phyloP scores from a whole-genome alignment of 2,329 filamentous ascomycete species.

The Ascochyta koolunga region DNA sequence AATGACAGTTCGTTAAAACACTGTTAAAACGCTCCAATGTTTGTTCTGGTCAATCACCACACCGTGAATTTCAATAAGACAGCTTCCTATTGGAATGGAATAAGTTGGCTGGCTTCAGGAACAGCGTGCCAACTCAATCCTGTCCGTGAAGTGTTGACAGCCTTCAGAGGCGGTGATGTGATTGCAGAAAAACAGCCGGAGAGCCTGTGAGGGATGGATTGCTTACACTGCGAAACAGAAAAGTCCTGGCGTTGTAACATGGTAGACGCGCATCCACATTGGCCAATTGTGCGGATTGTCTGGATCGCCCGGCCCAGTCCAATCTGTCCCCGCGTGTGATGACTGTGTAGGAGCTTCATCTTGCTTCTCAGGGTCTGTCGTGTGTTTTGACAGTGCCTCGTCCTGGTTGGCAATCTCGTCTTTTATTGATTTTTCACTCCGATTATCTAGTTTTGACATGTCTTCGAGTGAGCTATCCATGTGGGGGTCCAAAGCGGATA shows the following conservation, averaged over 20 bases:
- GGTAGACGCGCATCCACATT: conserved; percentile 36
- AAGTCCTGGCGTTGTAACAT: conserved; percentile 42
- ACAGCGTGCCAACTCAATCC: too few relatives aligned
- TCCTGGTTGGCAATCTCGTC: neutral
- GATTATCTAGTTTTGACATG: neutral
- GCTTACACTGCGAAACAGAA: conserved; percentile 48
- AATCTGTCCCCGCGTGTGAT: conserved; percentile 22
- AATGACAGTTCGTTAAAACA: neutral
- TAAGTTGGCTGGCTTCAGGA: too few relatives aligned
- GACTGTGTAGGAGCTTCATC: neutral
- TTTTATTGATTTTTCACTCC: neutral
- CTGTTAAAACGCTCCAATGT: too few relatives aligned
- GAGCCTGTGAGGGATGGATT: neutral
- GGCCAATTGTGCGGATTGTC: conserved; percentile 52
- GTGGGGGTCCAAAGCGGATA: neutral
- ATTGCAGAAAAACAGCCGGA: too few relatives aligned
- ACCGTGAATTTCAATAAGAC: too few relatives aligned
- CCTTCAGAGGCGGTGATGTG: too few relatives aligned
- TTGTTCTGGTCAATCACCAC: too few relatives aligned
- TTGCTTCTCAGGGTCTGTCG: conserved; percentile 9
- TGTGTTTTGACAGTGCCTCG: neutral
- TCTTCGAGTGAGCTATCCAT: neutral
- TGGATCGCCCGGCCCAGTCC: conserved; percentile 43
- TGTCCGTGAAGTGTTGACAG: too few relatives aligned
- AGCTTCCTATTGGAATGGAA: too few relatives aligned